A percentile compares a stretch with the other conserved stretches of the same genome.
These are phyloP conservation scores for Arthrinium puccinioides DNA, from an alignment of 2,329 filamentous ascomycete genomes.

Conservation along the genomic window DNA sequence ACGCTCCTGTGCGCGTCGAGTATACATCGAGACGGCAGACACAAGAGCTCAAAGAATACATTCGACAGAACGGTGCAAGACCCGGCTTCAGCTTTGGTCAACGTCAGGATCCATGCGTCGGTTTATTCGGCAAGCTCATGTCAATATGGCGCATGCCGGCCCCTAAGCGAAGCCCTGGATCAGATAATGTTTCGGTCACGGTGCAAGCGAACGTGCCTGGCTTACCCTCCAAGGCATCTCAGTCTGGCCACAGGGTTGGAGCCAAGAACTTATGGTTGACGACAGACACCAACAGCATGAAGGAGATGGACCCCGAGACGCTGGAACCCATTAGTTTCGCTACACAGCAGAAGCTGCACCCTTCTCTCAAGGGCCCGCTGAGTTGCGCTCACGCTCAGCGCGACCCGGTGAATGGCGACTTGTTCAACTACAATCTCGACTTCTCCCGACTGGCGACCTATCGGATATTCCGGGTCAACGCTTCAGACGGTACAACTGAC, in stretches of 20 bases:
- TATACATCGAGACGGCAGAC: slow-evolving; percentile 68
- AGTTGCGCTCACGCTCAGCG: slow-evolving; percentile 65
- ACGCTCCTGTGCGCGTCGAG: slow-evolving; percentile 37
- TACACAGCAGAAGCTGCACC: slow-evolving; percentile 55
- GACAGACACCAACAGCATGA: slow-evolving; percentile 50
- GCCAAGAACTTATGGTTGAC: slow-evolving; percentile 44
- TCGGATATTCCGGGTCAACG: slow-evolving; percentile 60
- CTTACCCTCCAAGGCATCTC: slow-evolving; percentile 22
- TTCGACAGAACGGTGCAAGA: slow-evolving; percentile 52
- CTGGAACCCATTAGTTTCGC: slow-evolving; percentile 65
- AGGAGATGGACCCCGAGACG: slow-evolving; percentile 60
- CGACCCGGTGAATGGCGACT: slow-evolving; percentile 65
- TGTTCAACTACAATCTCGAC: slow-evolving; percentile 77
- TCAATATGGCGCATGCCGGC: slow-evolving; percentile 39
- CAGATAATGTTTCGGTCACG: slow-evolving; percentile 59
- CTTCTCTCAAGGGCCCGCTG: slow-evolving; percentile 57
- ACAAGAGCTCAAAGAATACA: slow-evolving; percentile 53
- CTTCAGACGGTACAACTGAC: slow-evolving; percentile 55
- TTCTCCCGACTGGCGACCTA: slow-evolving; percentile 53
- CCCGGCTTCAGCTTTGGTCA: slow-evolving; percentile 60
- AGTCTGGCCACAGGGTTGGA: slow-evolving; percentile 28
- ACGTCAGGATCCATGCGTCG: slow-evolving; percentile 65
- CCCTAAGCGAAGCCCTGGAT: slow-evolving; percentile 16
- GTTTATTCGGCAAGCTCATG: slow-evolving; percentile 66
- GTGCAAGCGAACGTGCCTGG: slow-evolving; percentile 60